Percentiles rank a stretch among this genome's conserved stretches.
Evolutionary conservation across 345 rosid genomes (phyloP).

Genomic region (Passiflora organensis): DNA sequence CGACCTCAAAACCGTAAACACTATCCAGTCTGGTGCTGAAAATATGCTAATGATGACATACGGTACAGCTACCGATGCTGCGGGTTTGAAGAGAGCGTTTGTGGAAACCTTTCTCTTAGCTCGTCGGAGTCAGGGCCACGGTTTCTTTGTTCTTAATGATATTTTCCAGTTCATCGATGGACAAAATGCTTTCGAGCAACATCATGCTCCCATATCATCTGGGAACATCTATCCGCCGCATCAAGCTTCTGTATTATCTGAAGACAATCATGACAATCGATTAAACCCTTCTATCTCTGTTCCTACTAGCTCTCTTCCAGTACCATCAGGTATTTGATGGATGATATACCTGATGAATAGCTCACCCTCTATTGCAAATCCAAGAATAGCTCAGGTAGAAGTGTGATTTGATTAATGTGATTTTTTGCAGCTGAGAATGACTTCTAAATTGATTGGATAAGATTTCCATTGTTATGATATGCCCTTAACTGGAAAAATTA

Average conservation of each 20-base stretch:
- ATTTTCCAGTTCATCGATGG: constrained; percentile 72
- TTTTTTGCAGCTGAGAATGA: not conserved
- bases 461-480: too few relatives aligned
- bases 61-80: constrained; percentile 72
- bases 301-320: constrained; percentile 45
- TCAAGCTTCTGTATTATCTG: constrained; percentile 36
- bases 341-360: not conserved
- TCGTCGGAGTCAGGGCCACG: constrained; percentile 93
- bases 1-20: constrained; percentile 88
- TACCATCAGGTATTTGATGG: constrained; percentile 53
- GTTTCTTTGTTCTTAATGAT: constrained; percentile 85
- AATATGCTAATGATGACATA: constrained; percentile 80
- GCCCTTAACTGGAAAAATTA: too few relatives aligned
- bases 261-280: constrained; percentile 43
- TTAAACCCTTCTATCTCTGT: constrained; percentile 39
- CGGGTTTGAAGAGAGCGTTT: constrained; percentile 51
- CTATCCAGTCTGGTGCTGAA: constrained; percentile 73
- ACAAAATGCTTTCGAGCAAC: constrained; percentile 35
- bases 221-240: constrained; percentile 19
- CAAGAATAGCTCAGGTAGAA: not conserved
- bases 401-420: not conserved
- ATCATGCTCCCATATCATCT: constrained; percentile 10
- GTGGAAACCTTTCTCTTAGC: constrained; percentile 89
- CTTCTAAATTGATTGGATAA: too few relatives aligned
- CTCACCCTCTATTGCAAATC: too few relatives aligned